Evolutionary conservation across 2,329 filamentous ascomycete species (phyloP), one percentile per base, ranked within the genome.

Genomic region (Tolypocladium endophyticum): DNA sequence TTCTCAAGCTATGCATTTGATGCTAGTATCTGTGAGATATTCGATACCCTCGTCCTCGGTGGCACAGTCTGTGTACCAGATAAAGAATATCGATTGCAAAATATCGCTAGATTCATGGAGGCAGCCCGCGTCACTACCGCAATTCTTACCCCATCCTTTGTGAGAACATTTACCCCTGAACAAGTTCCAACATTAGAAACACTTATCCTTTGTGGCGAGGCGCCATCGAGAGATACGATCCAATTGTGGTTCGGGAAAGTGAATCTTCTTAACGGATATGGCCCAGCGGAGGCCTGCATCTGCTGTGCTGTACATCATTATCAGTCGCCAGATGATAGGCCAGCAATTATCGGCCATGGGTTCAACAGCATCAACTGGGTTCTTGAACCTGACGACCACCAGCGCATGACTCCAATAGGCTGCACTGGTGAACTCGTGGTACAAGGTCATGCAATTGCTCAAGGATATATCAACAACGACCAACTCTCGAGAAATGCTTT

Each of bases 391-490:
- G 58, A 61, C 4, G 55, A 68, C 16, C 53, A 59, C 28, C 58
- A 64, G 16, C 56, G 61, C 28, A 59, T 71, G 7, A 53, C 62
- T 0, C 63, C 66, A 0, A 53, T 64, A 28, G 65, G 64, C 3
- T 57, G 57, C 5, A 47, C 67, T 4, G 70, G 69, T 3, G 70
- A 72, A 53, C 59, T 71, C 1, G 18, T 69, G 0, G 52, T 71
- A 9, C 66, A 71, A 50, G 67, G 68, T 0, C 67, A 66, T 3
- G 56, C 66, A 0, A 59, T 72, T 1, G 64, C 62, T 3, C 57
- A 60, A 1, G 68, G 66, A 2, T 73, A 66, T 36, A 59, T 70
- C 2, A 45, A 61, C 12, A 59, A 68, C 23, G 4, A 18, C 7
- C 18, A 43, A 43, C 60, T 67, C 7, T n/a, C 41, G n/a, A 68